These are phyloP conservation scores for Linnemannia exigua DNA, from an alignment of 192 early-diverging fungal genomes.

Conservation along the genomic window DNA sequence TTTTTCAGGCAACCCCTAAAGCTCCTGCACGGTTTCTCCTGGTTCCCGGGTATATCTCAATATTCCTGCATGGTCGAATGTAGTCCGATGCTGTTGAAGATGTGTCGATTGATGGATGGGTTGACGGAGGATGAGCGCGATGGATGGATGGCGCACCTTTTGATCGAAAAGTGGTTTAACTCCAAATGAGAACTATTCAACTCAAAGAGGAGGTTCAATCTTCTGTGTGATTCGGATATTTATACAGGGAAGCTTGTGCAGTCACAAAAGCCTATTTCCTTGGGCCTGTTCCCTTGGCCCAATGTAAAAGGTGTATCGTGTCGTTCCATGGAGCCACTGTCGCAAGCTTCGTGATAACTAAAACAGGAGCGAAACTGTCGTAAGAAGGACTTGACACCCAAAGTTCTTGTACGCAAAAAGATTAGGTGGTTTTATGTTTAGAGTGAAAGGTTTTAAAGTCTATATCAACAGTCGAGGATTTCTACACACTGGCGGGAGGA, in stretches of 20 bases:
- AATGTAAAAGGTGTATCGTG: too few relatives aligned
- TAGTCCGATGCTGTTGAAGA: background rate
- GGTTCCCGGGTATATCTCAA: background rate
- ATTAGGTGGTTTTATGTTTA: background rate
- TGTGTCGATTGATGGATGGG: conserved; percentile 31
- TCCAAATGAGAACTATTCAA: conserved; percentile 52
- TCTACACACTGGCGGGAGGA: background rate
- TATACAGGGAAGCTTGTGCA: too few relatives aligned
- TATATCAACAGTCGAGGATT: too few relatives aligned
- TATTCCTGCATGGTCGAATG: too few relatives aligned
- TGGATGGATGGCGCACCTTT: conserved; percentile 45
- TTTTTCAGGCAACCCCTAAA: background rate
- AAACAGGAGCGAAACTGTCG: too few relatives aligned
- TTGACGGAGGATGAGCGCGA: conserved; percentile 1
- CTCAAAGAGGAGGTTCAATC: conserved; percentile 41
- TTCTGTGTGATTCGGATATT: background rate
- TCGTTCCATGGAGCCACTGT: too few relatives aligned
- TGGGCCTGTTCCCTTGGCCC: too few relatives aligned
- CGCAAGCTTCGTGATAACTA: too few relatives aligned
- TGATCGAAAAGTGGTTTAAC: conserved; percentile 60
- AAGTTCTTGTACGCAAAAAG: background rate
- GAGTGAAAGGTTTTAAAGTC: background rate
- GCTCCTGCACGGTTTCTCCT: background rate
- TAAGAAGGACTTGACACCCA: too few relatives aligned
- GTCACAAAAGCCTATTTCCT: too few relatives aligned